phyloP scores from a whole-genome alignment of 228 moss, liverwort and hornwort species.

The Sphagnum fallax region DNA sequence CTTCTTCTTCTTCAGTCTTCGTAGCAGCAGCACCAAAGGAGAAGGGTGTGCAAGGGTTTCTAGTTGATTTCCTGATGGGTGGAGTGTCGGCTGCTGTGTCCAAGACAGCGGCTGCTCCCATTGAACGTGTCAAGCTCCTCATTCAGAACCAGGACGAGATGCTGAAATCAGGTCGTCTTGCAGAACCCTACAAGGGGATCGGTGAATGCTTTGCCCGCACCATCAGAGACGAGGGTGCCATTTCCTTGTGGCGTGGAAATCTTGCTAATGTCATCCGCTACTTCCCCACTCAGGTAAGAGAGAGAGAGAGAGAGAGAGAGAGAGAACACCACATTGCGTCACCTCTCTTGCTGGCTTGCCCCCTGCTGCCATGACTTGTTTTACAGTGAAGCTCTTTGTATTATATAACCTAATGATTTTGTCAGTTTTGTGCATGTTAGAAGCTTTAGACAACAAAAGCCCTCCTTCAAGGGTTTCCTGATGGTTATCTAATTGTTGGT shows the following conservation, averaged over 20 bases:
- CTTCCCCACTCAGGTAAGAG: not conserved
- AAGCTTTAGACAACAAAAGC: too few species aligned
- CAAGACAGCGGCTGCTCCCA: slow-evolving; percentile 3
- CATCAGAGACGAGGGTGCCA: not conserved
- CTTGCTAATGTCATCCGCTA: slow-evolving; percentile 2
- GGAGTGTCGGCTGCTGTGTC: slow-evolving; percentile 4
- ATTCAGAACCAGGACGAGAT: not conserved
- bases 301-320: too few species aligned
- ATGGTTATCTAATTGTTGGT: too few species aligned
- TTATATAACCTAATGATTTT: too few species aligned
- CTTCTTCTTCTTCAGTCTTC: too few species aligned
- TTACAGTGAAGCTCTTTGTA: too few species aligned
- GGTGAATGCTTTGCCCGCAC: not conserved
- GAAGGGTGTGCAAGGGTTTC: not conserved
- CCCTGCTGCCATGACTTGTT: too few species aligned
- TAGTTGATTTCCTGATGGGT: slow-evolving; percentile 1
- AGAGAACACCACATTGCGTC: too few species aligned
- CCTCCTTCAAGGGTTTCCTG: too few species aligned
- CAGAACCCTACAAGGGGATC: slow-evolving; percentile 2
- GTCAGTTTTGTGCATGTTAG: too few species aligned
- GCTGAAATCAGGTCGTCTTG: slow-evolving; percentile 1
- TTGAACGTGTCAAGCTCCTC: slow-evolving; percentile 3
- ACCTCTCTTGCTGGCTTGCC: too few species aligned
- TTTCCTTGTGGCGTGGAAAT: slow-evolving; percentile 1
- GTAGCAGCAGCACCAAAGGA: too few species aligned